These are phyloP conservation scores for Stevia rebaudiana DNA, from an alignment of 140 eudicot species.

Conservation along the genomic window DNA sequence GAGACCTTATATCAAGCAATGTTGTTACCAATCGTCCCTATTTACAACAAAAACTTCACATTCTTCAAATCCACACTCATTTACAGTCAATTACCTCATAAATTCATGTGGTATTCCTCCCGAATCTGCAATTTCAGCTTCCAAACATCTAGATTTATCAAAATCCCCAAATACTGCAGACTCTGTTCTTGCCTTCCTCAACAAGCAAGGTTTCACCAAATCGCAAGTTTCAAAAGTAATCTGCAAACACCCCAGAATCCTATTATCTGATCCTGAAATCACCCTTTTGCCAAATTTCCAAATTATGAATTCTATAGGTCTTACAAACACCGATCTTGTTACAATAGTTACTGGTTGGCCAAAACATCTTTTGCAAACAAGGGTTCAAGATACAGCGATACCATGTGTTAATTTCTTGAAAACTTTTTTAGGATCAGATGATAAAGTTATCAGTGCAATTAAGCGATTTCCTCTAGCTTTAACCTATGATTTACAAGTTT, in stretches of 20 bases:
- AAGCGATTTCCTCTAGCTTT: slow-evolving; percentile 22
- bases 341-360: slow-evolving; percentile 18
- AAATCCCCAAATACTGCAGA: slow-evolving; percentile 31
- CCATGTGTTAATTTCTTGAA: slow-evolving; percentile 25
- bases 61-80: slow-evolving; percentile 11
- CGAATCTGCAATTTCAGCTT: slow-evolving; percentile 30
- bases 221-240: slow-evolving; percentile 21
- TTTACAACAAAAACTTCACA: slow-evolving; percentile 6
- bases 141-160: slow-evolving; percentile 23
- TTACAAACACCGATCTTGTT: slow-evolving; percentile 20
- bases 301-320: slow-evolving; percentile 26
- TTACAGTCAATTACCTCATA: slow-evolving; percentile 42
- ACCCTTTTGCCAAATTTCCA: slow-evolving; percentile 37
- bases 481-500: slow-evolving; percentile 19
- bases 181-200: slow-evolving; percentile 30
- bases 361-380: not conserved
- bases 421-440: slow-evolving; percentile 27
- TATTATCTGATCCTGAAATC: slow-evolving; percentile 21
- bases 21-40: not conserved
- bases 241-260: slow-evolving; percentile 15
- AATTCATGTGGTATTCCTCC: slow-evolving; percentile 43
- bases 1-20: slow-evolving; percentile 4
- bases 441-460: slow-evolving; percentile 18
- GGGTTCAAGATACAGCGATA: slow-evolving; percentile 16
- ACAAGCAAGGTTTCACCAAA: slow-evolving; percentile 28